These are phyloP conservation scores for Metschnikowia baotianmanensis DNA, from an alignment of 805 yeast species.

Conservation along the genomic window DNA sequence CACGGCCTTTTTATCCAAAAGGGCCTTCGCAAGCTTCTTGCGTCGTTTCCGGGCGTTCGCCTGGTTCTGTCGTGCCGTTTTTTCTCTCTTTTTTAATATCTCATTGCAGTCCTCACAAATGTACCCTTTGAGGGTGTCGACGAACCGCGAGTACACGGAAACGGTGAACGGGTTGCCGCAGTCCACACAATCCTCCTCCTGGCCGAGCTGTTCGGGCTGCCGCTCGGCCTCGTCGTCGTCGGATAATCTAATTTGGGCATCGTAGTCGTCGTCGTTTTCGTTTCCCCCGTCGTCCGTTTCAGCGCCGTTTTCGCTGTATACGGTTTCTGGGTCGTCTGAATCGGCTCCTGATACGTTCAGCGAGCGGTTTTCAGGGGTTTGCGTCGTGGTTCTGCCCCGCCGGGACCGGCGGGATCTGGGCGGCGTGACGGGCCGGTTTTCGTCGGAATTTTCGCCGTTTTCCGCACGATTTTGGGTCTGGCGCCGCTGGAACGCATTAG, in stretches of 20 bases:
- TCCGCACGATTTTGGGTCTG: conserved; percentile 19
- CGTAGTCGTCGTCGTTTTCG: conserved; percentile 12
- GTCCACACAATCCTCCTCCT: conserved; percentile 58
- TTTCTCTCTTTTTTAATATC: conserved; percentile 38
- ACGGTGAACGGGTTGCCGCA: conserved; percentile 61
- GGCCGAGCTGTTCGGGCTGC: conserved; percentile 40
- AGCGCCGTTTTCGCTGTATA: not conserved
- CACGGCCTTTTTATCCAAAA: conserved; percentile 67
- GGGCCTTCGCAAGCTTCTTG: conserved; percentile 78
- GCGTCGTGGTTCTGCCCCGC: not conserved
- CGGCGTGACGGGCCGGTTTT: conserved; percentile 11
- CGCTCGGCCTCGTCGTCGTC: conserved; percentile 21
- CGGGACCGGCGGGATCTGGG: not conserved
- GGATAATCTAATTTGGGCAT: conserved; percentile 7
- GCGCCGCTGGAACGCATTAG: conserved; percentile 64
- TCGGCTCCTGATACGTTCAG: not conserved
- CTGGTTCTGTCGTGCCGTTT: conserved; percentile 49
- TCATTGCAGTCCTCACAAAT: conserved; percentile 63
- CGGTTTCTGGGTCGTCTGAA: not conserved
- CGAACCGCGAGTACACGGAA: conserved; percentile 61
- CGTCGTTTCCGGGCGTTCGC: conserved; percentile 68
- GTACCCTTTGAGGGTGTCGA: conserved; percentile 56
- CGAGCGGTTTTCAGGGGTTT: not conserved
- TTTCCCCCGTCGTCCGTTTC: not conserved
- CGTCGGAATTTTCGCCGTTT: conserved; percentile 31